Base-by-base conservation (phyloP, 257 asterid species). In the Schizonepeta tenuifolia region DNA sequence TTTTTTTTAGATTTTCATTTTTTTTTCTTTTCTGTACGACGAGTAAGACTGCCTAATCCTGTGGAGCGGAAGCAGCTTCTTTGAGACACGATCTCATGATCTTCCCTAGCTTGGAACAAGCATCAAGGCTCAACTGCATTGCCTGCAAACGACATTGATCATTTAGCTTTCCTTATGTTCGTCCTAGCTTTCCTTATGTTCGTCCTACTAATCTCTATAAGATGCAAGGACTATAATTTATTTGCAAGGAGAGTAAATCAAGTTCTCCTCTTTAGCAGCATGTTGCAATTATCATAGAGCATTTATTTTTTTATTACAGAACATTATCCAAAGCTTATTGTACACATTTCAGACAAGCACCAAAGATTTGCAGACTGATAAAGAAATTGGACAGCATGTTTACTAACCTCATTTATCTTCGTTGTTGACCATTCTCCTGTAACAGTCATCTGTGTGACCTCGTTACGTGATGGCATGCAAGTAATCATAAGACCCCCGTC, bases 351-450 rank as follows among this genome's bases (percentile, higher is more conserved):
- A n/a, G n/a, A n/a, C n/a, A n/a, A 67, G 7, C 11, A 2, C 13
- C 31, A 44, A 51, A 54, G 28, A 14, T 57, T 60, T 31, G 31
- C 28, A 21, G 64, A 49, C 6, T 8, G 20, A 21, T 17, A 67
- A 33, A 36, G 44, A 14, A 38, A 26, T 31, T 20, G n/a, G 60
- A 17, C 47, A 62, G 65, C 57, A 51, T 26, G 61, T 63, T 54
- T 66, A 66, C 50, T 86, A 31, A 93, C 98, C 97, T 95, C 99
- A 4, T 88, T 80, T 59, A 87, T 82, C 85, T 86, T 86, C 28
- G 96, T 66, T 12, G 96, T 87, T 31, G 98, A 84, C 99, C 99
- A 92, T 60, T 87, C 99, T 77, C 99, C 99, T 0, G 97, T 86
- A 64, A 92, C 66, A 66, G 87, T 81, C 87, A 92, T 81, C 80